Evolutionary conservation across 805 yeast genomes (phyloP), one percentile per base, ranked within the genome.

Genomic region (Jamesozyma spencerorum): DNA sequence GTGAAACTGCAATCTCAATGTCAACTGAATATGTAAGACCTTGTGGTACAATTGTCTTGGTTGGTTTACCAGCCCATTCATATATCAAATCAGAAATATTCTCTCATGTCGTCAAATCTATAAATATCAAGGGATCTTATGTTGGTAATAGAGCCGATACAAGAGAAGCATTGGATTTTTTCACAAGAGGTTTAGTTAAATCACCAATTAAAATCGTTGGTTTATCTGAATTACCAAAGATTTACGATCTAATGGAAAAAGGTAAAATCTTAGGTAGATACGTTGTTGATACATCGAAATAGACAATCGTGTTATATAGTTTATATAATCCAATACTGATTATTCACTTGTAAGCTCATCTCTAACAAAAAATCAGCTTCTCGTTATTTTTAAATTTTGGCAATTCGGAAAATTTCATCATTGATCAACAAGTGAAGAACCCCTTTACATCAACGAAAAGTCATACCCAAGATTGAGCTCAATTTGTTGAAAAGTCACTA

Each of bases 71-170:
- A 47, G 85, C 86, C 11, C 77, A 77, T 51, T 86, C 90, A 41
- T 72, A 73, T 57, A 75, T 74, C 49, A 69, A 71, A 47, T 75
- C 85, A 14, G 70, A 75, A 36, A 82, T 85, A 36, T 80, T 83
- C 65, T 68, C 71, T 34, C 76, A 81, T 33, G 94, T 85, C 40
- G 79, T 81, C 48, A 81, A 74, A 62, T 75, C 84, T 31, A 69
- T 82, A 58, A 68, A 69, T 55, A 78, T 85, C 60, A 74, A 70
- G 59, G 94, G 92, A 45, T 83, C 94, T 20, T 83, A 82, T 55
- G 94, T 85, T 42, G 94, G 94, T 47, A 84, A 82, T 74, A 79
- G 94, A 65, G 82, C 81, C 41, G 94, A 85, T 63, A 74, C 94
- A 11, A 62, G 71, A 58, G 87, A 80, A 64, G 86, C 86, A 36